Evolutionary conservation across 2,329 filamentous ascomycete species (phyloP), one percentile per base, ranked within the genome.

Genomic region (Lachnellula subtilissima): DNA sequence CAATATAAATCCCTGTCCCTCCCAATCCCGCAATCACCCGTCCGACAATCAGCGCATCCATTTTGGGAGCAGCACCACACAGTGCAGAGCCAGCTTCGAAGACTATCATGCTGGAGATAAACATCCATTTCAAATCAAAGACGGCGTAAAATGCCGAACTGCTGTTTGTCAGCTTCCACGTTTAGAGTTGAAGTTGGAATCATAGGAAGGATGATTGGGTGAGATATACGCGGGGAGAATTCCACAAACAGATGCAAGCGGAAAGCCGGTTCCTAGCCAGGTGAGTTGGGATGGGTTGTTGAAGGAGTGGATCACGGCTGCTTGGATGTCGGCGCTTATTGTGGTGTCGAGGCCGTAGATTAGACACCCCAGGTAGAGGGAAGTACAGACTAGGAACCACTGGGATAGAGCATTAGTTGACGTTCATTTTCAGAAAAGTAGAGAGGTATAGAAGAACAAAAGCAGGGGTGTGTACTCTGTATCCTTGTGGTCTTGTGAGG

Each of bases 1-100:
- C 51, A 48, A 22, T 36, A 37, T 36, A 50, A 8, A 50, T 22
- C 3, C 25, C 48, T 3, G 48, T 15, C 0, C 73, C 75, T 1
- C 75, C 74, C 3, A 71, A 59, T n/a, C 75, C 75, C 32, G 69
- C 69, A 42, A 75, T 63, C n/a, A 69, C 73, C 12, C 75, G 67
- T 1, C 75, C 75, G 12, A 74, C 63, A 55, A 80, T 79, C 8
- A 80, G 59, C 9, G 73, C 73, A 49, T 71, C 62, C 68, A 64
- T 64, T n/a, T 47, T 65, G 7, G 67, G 65, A 17, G 67, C 68
- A 1, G 62, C 58, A 25, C 63, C 67, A 47, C 67, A 69, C 19
- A 70, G 49, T 2, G 64, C 53, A 40, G 59, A 64, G 11, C 67
- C 67, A 19, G 69, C 50, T 55, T 55, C 55, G 32, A 63, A 63